Conservation (phyloP, 257 asterid genomes). For the Solanum habrochaites region DNA sequence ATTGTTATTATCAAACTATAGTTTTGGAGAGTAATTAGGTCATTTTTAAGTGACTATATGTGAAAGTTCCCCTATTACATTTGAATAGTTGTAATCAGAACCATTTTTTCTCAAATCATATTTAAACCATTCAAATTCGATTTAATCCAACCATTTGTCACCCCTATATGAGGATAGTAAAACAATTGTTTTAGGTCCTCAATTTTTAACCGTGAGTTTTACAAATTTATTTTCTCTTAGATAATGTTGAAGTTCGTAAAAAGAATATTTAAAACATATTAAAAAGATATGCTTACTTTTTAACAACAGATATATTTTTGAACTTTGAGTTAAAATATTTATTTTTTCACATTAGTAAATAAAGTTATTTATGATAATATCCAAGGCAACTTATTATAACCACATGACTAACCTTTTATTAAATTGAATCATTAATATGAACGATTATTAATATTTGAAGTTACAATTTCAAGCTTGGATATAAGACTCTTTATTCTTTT, state of each 20-base stretch:
- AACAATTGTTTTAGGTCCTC: no score
- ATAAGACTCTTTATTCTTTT: not conserved
- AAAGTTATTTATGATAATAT: no score
- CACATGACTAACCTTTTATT: not conserved
- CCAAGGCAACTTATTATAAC: not conserved
- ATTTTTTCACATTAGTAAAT: not conserved
- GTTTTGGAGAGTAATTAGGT: no score
- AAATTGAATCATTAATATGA: not conserved
- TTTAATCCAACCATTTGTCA: no score
- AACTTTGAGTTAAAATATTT: not conserved
- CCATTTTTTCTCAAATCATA: no score
- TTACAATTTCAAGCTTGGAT: not conserved
- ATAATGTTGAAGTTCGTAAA: not conserved
- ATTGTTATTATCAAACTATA: no score
- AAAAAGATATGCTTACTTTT: not conserved
- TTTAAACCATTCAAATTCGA: no score
- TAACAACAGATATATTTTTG: no score
- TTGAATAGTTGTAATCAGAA: no score
- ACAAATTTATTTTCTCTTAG: not conserved
- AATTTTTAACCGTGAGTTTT: not conserved
- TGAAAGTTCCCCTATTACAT: no score
- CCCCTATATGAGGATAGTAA: no score
- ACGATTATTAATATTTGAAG: not conserved
- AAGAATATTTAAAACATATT: not conserved
- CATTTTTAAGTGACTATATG: no score